Evolutionary conservation across 1,139 yeast genomes (phyloP).

Genomic region (Candida albicans): DNA sequence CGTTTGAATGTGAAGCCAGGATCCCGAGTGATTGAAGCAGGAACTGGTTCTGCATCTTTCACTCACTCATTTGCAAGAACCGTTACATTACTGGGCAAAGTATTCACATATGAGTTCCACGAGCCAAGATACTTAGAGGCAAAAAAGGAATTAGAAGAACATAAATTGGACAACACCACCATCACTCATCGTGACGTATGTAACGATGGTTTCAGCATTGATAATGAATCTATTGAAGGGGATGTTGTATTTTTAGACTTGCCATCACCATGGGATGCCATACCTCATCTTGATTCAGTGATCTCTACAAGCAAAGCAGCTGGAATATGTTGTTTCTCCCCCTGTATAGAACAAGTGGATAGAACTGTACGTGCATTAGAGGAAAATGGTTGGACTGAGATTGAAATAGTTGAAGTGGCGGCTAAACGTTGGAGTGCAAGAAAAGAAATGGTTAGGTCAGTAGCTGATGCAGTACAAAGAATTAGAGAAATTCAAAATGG

Average conservation of each 20-base stretch:
- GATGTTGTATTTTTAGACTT: conserved; percentile 83
- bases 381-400: conserved; percentile 77
- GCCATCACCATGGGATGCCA: conserved; percentile 97
- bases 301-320: conserved; percentile 55
- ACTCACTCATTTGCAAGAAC: conserved; percentile 91
- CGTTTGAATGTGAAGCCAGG: conserved; percentile 74
- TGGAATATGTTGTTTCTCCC: conserved; percentile 90
- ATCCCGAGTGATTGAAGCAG: conserved; percentile 87
- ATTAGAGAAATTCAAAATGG: conserved; percentile 78
- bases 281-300: conserved; percentile 68
- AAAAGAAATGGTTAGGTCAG: conserved; percentile 78
- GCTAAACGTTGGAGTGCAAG: conserved; percentile 90
- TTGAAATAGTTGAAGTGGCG: conserved; percentile 92
- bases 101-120: conserved; percentile 91
- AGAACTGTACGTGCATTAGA: conserved; percentile 77
- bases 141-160: conserved; percentile 67
- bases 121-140: conserved; percentile 83
- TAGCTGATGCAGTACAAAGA: conserved; percentile 79
- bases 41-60: conserved; percentile 96
- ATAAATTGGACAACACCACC: conserved; percentile 55
- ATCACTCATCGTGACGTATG: conserved; percentile 95
- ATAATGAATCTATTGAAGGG: conserved; percentile 45
- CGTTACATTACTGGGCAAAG: conserved; percentile 57
- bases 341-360: conserved; percentile 96
- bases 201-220: conserved; percentile 72